A percentile compares a stretch with the other conserved stretches of the same genome.
Evolutionary conservation across 768 basidiomycete genomes (phyloP).

Genomic region (Steccherinum ochraceum): DNA sequence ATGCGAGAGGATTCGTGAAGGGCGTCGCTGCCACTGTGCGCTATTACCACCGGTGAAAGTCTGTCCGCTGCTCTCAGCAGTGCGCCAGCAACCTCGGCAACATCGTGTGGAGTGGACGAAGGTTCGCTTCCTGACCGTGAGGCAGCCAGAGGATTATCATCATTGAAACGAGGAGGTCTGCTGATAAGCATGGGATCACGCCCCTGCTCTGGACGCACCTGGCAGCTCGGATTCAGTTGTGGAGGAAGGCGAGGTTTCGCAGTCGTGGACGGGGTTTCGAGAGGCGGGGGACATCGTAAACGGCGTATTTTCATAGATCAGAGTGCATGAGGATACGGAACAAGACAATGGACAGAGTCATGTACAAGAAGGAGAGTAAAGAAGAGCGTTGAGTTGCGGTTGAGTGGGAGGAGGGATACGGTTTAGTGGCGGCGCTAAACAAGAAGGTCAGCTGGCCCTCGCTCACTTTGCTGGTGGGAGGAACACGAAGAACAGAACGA

Average conservation of each 20-base stretch:
- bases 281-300: not conserved
- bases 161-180: not conserved
- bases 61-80: not conserved
- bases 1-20: not conserved
- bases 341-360: not conserved
- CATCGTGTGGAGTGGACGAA: not conserved
- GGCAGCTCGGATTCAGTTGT: not conserved
- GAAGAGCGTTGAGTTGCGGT: no score
- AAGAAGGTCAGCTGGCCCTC: not conserved
- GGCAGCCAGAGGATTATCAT: not conserved
- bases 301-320: not conserved
- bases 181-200: not conserved
- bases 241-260: no score
- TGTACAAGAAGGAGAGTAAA: not conserved
- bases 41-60: not conserved
- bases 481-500: no score
- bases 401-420: no score
- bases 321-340: not conserved
- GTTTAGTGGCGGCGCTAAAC: not conserved
- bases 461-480: not conserved
- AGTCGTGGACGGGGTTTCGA: not conserved
- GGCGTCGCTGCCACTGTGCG: not conserved
- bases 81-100: not conserved
- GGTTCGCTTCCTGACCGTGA: not conserved
- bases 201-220: not conserved